Base-by-base conservation (phyloP, 192 early-diverging fungal genomes). In the Backusella psychrophila region DNA sequence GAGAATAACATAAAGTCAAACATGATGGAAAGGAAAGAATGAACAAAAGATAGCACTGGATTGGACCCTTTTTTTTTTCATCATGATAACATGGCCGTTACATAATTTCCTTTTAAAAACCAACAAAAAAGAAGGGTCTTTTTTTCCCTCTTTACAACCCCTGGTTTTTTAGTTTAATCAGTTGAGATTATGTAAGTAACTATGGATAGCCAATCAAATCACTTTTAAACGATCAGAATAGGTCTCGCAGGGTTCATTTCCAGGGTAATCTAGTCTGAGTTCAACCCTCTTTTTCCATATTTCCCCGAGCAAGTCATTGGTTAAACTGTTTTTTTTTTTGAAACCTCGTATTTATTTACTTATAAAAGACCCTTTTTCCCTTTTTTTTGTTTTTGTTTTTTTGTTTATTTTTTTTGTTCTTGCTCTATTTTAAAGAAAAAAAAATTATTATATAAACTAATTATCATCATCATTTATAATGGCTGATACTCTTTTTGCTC, bases 401-500 rank as follows among this genome's bases (percentile, higher is more conserved):
- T 53, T 53, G n/a, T 53, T 53, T 53, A 1, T 53, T 49, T 15
- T 12, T 49, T 49, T 17, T 53, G 36, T 38, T 38, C 36, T 52
- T 52, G 3, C 19, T 66, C 31, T 66, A 1, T 66, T 66, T 38
- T 38, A 38, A 38, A 38, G 35, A 31, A 15, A 66, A 26, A 31
- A 36, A n/a, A 68, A 19, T 3, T 36, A 36, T 68, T 69, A 44
- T 17, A 44, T 44, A 17, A 44, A 3, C 12, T 44, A 12, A 17
- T 44, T 44, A 44, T 68, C 11, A 38, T 68, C 11, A 38, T 21
- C 0, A 69, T 63, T 63, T 29, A 31, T 63, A 23, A 69, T 69
- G 68, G 44, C 71, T 31, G 82, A 83, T 7, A 34, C 69, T 23
- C 71, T 83, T 63, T 79, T 77, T 56, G 33, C 76, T 35, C 56